These are phyloP conservation scores for Nigrograna mackinnonii DNA, from an alignment of 2,329 filamentous ascomycete genomes.

Conservation along the genomic window DNA sequence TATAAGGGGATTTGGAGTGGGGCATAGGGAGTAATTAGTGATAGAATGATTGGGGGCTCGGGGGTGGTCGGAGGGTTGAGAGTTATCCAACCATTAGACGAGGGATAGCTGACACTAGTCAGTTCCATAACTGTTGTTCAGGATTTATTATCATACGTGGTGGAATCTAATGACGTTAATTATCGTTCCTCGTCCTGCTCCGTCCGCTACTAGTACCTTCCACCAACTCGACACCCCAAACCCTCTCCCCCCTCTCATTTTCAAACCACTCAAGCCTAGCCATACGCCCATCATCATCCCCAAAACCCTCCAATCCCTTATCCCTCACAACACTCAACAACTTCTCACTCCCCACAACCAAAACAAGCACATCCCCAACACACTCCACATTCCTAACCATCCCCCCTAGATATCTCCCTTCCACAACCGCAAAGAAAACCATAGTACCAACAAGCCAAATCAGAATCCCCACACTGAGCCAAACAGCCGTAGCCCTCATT, in stretches of 20 bases:
- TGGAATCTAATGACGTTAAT: too few species aligned
- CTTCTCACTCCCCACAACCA: background rate
- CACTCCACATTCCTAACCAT: background rate
- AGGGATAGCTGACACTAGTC: too few species aligned
- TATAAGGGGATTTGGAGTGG: too few species aligned
- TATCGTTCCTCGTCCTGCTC: too few species aligned
- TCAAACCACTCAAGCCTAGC: conserved; percentile 17
- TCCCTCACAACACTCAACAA: background rate
- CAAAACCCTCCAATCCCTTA: background rate
- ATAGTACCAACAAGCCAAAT: background rate
- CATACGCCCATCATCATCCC: too few species aligned
- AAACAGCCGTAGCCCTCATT: background rate
- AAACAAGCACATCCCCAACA: background rate
- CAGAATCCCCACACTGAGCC: background rate
- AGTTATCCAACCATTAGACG: too few species aligned
- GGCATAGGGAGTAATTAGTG: too few species aligned
- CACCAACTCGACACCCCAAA: conserved; percentile 18
- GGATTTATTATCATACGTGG: too few species aligned
- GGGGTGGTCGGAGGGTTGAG: too few species aligned
- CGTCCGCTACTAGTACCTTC: too few species aligned
- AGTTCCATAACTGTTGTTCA: too few species aligned
- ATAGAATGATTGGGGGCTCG: too few species aligned
- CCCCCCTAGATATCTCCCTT: background rate
- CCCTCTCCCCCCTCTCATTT: conserved; percentile 7
- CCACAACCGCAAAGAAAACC: background rate